Evolutionary conservation across 805 yeast genomes (phyloP), one percentile per base, ranked within the genome.

Genomic region (Nakazawaea ernobii): DNA sequence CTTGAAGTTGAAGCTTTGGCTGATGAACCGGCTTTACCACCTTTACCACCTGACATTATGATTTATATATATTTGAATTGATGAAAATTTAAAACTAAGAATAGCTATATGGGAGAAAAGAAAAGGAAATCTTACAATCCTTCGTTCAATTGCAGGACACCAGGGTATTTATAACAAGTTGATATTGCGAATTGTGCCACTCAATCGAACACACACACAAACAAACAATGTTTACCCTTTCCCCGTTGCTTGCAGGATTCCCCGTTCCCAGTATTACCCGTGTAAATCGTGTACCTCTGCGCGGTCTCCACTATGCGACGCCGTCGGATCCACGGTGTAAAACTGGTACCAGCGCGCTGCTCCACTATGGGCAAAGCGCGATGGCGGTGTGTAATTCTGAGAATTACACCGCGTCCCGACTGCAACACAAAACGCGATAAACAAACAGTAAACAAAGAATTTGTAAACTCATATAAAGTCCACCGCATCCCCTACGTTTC

Each of bases 1-100:
- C 98, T 89, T 49, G 97, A 86, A 78, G 92, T 94, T 67, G 97
- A 85, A 65, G 95, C 90, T 77, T 92, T 92, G 70, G 89, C 91
- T 62, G 95, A 73, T 59, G 95, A 78, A 67, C 96, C 95, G 68
- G 97, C 96, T 77, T 91, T 91, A 68, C 94, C 94, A 63, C 89
- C 89, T 77, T 84, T 83, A 65, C 88, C 88, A 65, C 88, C 86
- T 59, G 74, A 80, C 84, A 59, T 67, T 63, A 48, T 63, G 55
- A 50, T 51, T 48, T 45, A 40, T 54, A 28, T 26, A 28, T 55
- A 32, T 26, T 32, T 13, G 14, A 36, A 32, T 20, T 27, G 11
- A 14, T 17, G 24, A 13, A 14, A 32, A 30, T n/a, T 9, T n/a
- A 39, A 28, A 32, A 45, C 36, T 32, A 26, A 36, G 39, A 39